Evolutionary conservation across 257 asterid species (phyloP).

Genomic region (Schizonepeta tenuifolia): DNA sequence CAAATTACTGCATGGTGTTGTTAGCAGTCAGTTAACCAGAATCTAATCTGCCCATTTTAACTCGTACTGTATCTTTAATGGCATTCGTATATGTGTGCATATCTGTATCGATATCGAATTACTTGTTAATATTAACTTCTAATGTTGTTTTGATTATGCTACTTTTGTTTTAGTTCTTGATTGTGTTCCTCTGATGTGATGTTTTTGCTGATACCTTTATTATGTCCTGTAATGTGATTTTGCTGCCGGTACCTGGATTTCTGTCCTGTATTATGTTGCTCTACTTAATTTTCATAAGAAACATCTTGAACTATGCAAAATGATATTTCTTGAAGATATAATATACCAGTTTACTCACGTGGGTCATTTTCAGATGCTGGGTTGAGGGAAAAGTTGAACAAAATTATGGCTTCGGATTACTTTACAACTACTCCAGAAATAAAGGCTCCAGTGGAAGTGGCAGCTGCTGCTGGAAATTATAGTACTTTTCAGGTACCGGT

Average conservation of each 20-base stretch:
- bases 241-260: neutral
- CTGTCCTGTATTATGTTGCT: neutral
- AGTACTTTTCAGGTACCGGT: constrained; percentile 61
- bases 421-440: constrained; percentile 73
- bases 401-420: constrained; percentile 80
- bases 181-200: neutral
- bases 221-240: neutral
- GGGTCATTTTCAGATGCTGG: constrained; percentile 59
- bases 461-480: constrained; percentile 71
- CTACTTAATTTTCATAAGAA: neutral
- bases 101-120: neutral
- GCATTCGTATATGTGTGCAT: neutral
- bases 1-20: constrained; percentile 19
- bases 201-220: neutral
- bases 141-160: neutral
- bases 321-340: neutral
- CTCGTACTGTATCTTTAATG: neutral
- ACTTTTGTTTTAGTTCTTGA: neutral
- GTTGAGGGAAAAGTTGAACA: constrained; percentile 73
- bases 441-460: constrained; percentile 76
- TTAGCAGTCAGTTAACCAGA: neutral
- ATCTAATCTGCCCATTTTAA: neutral
- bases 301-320: neutral
- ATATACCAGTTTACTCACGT: neutral
- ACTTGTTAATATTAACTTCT: neutral